Evolutionary conservation across 257 asterid genomes (phyloP).

Genomic region (Penstemon eatonii): DNA sequence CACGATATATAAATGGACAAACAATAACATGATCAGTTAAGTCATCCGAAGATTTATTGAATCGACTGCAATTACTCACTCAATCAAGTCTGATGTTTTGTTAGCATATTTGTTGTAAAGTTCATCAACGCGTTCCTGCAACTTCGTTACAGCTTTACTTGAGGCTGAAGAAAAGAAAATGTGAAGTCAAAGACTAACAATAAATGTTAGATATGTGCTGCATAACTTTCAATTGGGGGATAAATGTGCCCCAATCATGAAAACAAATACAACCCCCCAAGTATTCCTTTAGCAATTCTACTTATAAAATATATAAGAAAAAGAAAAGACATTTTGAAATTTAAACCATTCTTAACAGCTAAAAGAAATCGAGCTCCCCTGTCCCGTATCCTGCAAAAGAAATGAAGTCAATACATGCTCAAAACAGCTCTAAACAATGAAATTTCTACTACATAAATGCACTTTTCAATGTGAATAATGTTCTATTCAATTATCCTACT

Average conservation of each 20-base stretch:
- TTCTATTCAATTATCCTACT: neutral
- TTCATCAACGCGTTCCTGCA: constrained; percentile 63
- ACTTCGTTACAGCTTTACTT: constrained; percentile 66
- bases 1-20: constrained; percentile 10
- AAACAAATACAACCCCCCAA: neutral
- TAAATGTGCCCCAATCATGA: constrained; percentile 2
- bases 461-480: neutral
- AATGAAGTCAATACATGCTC: neutral
- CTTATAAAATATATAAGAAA: neutral
- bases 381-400: constrained; percentile 42
- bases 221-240: constrained; percentile 2
- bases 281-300: neutral
- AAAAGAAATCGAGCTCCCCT: constrained; percentile 43
- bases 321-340: neutral
- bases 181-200: constrained; percentile 3
- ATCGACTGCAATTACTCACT: constrained; percentile 50
- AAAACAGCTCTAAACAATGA: neutral
- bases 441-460: neutral
- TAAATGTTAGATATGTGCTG: neutral
- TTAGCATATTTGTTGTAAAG: constrained; percentile 59
- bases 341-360: constrained; percentile 3
- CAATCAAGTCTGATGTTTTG: constrained; percentile 51
- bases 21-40: neutral
- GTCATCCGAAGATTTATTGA: constrained; percentile 3
- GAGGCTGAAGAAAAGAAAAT: constrained; percentile 49